Percentiles rank a stretch among this genome's conserved stretches.
Conservation (phyloP, 768 basidiomycete genomes). For the Leucocoprinus leucothites region DNA sequence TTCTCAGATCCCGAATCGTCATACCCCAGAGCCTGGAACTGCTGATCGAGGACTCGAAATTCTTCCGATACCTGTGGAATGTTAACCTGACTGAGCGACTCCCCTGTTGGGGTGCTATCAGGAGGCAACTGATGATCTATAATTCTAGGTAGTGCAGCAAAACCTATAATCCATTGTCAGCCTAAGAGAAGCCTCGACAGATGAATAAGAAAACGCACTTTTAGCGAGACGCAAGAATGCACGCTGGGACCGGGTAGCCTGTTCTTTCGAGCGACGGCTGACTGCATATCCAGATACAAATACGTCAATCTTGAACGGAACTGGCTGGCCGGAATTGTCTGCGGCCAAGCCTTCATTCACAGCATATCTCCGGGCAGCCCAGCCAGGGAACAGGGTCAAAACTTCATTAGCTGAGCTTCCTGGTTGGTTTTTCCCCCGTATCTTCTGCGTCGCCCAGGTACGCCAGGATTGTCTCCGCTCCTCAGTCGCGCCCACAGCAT, state of each 20-base stretch:
- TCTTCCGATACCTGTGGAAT: constrained; percentile 42
- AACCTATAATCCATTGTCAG: constrained; percentile 41
- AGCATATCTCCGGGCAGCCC: constrained; percentile 60
- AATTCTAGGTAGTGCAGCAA: constrained; percentile 70
- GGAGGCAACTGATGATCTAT: constrained; percentile 13
- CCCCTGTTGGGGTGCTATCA: constrained; percentile 24
- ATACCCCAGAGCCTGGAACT: constrained; percentile 37
- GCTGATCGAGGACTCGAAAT: constrained; percentile 49
- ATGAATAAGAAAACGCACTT: constrained; percentile 39
- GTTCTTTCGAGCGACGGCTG: constrained; percentile 52
- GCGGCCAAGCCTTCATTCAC: background rate
- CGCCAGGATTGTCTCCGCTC: constrained; percentile 13
- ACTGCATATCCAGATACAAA: constrained; percentile 78
- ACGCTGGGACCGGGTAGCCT: constrained; percentile 68
- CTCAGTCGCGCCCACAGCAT: constrained; percentile 4
- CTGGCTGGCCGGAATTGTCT: constrained; percentile 12
- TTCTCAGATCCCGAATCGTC: constrained; percentile 20
- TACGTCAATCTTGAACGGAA: constrained; percentile 65
- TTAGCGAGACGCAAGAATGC: constrained; percentile 78
- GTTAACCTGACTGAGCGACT: constrained; percentile 22
- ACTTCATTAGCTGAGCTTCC: constrained; percentile 31
- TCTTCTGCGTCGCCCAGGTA: constrained; percentile 10
- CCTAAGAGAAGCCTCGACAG: background rate
- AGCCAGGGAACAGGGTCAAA: constrained; percentile 73
- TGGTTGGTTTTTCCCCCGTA: background rate